Base-by-base conservation (phyloP, 345 rosid genomes). In the Aegle marmelos region DNA sequence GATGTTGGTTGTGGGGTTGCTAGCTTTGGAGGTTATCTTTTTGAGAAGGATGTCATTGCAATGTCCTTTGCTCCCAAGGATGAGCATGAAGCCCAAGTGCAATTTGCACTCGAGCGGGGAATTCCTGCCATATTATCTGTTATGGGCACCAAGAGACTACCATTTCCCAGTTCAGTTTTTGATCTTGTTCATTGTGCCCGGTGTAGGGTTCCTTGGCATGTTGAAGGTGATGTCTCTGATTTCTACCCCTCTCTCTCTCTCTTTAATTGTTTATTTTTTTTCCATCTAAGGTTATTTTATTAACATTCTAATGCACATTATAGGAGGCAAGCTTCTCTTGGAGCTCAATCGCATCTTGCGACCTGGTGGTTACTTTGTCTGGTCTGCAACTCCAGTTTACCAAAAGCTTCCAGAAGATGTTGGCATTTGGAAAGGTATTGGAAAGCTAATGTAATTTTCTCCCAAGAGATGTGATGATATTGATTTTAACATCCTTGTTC, bases 311-410 rank as follows among this genome's bases (percentile, higher is more conserved):
- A 70, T 77, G 36, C 41, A 70, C 50, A 73, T 71, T 88, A 69
- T 80, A 93, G 98, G 98, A 61, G 98, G 98, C 37, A 92, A 90
- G 79, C 98, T 92, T 84, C 98, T 95, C 67, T 77, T 94, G 85
- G 99, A 96, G 86, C 85, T 96, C 85, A 92, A 92, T 77, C 98
- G 97, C 74, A 88, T 90, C 39, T 75, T 96, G 84, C 85, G 97
- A 71, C 98, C 99, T 16, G 97, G 98, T 78, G 99, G 97, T 77
- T 94, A 85, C 88, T 96, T 96, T 80, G 90, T 96, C 70, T 94
- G 98, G 98, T 95, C 98, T 72, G 99, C 98, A 13, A 94, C 99
- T 79, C 98, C 99, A 48, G 91, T 93, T 73, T 94, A 96, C 76
- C 90, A 87, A 79, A 95, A 91, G 86, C 86, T 84, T 68, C 83